These are phyloP conservation scores for Cercospora canescens DNA, from an alignment of 2,329 filamentous ascomycete species.

Conservation along the genomic window DNA sequence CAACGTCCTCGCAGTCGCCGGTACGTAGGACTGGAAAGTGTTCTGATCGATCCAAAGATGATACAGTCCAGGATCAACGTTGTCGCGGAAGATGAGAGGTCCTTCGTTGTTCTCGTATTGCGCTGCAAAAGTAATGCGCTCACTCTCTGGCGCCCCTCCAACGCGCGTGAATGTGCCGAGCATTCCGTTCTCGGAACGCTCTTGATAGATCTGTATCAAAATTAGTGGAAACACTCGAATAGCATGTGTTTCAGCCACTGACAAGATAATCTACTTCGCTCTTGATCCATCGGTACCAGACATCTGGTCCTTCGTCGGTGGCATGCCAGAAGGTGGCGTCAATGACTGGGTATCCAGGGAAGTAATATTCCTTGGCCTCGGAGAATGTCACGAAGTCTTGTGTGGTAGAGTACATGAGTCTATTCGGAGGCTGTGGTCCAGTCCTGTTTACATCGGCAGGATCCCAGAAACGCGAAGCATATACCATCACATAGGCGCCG, in stretches of 20 bases:
- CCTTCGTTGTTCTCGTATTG: slow-evolving; percentile 23
- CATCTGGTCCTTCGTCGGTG: slow-evolving; percentile 14
- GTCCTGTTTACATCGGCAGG: slow-evolving; percentile 10
- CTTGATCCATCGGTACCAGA: slow-evolving; percentile 25
- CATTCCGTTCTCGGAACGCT: slow-evolving; percentile 18
- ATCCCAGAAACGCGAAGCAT: slow-evolving; percentile 19
- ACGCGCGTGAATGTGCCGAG: slow-evolving; percentile 21
- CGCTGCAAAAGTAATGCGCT: slow-evolving; percentile 19
- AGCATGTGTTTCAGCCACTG: not conserved
- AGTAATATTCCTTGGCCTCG: slow-evolving; percentile 20
- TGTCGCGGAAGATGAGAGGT: slow-evolving; percentile 22
- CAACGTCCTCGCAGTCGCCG: slow-evolving; percentile 20
- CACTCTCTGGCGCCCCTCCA: slow-evolving; percentile 11
- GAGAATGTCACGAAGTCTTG: slow-evolving; percentile 22
- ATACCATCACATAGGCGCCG: slow-evolving; percentile 17
- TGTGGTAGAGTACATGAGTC: slow-evolving; percentile 22
- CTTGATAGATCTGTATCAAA: slow-evolving; percentile 17
- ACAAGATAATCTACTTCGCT: slow-evolving; percentile 15
- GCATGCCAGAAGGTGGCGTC: slow-evolving; percentile 21
- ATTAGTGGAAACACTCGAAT: not conserved
- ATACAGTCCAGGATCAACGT: slow-evolving; percentile 20
- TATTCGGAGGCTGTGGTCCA: slow-evolving; percentile 19
- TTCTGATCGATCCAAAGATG: slow-evolving; percentile 26
- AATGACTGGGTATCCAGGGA: slow-evolving; percentile 21
- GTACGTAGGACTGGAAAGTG: slow-evolving; percentile 21